Evolutionary conservation across 2,329 filamentous ascomycete genomes (phyloP), one percentile per base, ranked within the genome.

Genomic region (Verticillium tricorpus): DNA sequence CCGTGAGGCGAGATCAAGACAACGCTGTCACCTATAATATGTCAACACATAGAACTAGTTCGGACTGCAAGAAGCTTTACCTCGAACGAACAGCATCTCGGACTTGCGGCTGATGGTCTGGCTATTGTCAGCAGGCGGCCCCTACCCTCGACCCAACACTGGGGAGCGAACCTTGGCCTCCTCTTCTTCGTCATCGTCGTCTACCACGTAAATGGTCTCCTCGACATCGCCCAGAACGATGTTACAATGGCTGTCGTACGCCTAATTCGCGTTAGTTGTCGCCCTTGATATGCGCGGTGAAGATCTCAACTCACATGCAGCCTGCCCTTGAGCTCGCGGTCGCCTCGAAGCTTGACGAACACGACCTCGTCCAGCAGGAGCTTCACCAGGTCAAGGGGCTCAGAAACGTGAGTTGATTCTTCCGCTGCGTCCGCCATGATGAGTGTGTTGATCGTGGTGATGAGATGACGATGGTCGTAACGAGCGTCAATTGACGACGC

Each of bases 231-330:
- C 94, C 6, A 99, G 84, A 6, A 99, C 92, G 55, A 99, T 79
- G 73, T 99, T 99, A 84, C 96, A 99, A 77, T 99, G 95, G 72
- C 92, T 97, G 74, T 99, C 95, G 75, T 99, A 99, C 61, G 95
- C 95, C 95, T 99, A 63, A 7, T 15, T 15, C 1, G 40, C 60
- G 35, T 17, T 56, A 57, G 64, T 17, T 63, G 40, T 40, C 59
- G 64, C 40, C 65, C 35, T 58, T 37, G 34, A 12, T 54, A 7
- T 22, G 56, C 19, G 58, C 2, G 25, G 59, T 73, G 64, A 69
- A 11, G n/a, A 52, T 40, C 35, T 2, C 14, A 77, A 59, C 89
- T 72, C 79, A 98, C 95, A 78, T 99, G 95, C 72, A 99, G 84
- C 72, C 94, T 89, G 67, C 95, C 95, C 79, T 97, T 95, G 67